A percentile compares a stretch with the other conserved stretches of the same genome.
These are phyloP conservation scores for Scutellaria minor DNA, from an alignment of 257 asterid genomes.

Conservation along the genomic window DNA sequence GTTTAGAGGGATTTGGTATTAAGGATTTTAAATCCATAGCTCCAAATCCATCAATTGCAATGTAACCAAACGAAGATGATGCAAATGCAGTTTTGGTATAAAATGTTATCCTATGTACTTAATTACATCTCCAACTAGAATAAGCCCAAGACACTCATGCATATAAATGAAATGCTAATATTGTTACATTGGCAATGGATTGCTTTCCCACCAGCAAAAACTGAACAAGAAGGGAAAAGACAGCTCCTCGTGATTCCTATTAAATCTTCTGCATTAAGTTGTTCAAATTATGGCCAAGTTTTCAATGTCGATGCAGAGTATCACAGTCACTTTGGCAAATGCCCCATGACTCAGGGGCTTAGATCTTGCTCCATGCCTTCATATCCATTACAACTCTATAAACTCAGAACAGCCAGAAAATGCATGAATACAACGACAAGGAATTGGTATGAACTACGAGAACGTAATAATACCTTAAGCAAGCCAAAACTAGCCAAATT, in stretches of 20 bases:
- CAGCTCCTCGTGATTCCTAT: not conserved
- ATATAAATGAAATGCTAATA: constrained; percentile 7
- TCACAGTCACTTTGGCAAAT: not conserved
- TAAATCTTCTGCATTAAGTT: not conserved
- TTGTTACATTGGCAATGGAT: not conserved
- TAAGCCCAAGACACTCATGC: not conserved
- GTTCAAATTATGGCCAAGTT: not conserved
- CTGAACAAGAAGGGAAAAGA: not conserved
- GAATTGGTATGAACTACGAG: not conserved
- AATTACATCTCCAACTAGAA: not conserved
- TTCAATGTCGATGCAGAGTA: not conserved
- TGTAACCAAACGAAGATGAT: constrained; percentile 12
- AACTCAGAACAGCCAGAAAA: not conserved
- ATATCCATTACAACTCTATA: not conserved
- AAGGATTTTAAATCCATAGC: not conserved
- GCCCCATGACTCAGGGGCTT: constrained; percentile 2
- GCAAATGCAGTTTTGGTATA: constrained; percentile 25
- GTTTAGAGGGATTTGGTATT: not conserved
- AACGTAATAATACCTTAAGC: not conserved
- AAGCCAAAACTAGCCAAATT: not conserved
- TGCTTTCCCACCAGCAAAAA: not conserved
- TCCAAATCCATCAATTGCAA: not conserved
- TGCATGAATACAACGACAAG: not conserved
- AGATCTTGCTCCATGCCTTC: not conserved
- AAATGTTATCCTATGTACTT: not conserved